These are phyloP conservation scores for Myriangium duriaei DNA, from an alignment of 2,329 filamentous ascomycete genomes.

Conservation along the genomic window DNA sequence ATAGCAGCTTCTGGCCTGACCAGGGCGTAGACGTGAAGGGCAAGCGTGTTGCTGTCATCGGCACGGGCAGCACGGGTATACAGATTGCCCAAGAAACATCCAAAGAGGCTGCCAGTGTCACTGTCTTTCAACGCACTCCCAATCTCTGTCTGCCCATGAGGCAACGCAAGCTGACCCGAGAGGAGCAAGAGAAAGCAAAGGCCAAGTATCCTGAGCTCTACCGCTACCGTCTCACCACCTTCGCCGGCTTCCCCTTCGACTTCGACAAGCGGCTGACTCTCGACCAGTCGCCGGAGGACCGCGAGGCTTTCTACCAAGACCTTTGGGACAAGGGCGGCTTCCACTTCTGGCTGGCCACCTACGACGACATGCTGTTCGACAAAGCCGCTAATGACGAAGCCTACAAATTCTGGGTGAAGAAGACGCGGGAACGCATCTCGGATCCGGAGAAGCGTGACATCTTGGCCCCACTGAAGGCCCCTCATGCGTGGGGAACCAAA, in stretches of 20 bases:
- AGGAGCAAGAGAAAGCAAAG: constrained; percentile 39
- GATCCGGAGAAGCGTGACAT: constrained; percentile 34
- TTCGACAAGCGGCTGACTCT: constrained; percentile 42
- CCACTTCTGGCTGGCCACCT: constrained; percentile 31
- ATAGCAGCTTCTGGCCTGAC: constrained; percentile 30
- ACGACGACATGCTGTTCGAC: constrained; percentile 29
- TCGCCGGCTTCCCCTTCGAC: constrained; percentile 48
- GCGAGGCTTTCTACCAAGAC: constrained; percentile 32
- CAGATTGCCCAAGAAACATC: constrained; percentile 26
- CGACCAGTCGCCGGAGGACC: constrained; percentile 30
- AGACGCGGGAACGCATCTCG: constrained; percentile 29
- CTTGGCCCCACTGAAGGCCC: constrained; percentile 32
- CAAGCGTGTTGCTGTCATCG: constrained; percentile 31
- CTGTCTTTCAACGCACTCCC: constrained; percentile 54
- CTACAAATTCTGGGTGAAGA: constrained; percentile 37
- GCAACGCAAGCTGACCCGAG: constrained; percentile 33
- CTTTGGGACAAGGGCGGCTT: constrained; percentile 28
- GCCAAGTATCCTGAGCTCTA: constrained; percentile 37
- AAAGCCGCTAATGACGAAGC: constrained; percentile 31
- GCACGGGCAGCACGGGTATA: constrained; percentile 31
- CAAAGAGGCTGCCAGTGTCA: constrained; percentile 28
- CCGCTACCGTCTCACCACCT: constrained; percentile 38
- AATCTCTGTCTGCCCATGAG: constrained; percentile 53
- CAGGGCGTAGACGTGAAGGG: constrained; percentile 21
- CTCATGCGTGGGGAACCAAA: constrained; percentile 36